Evolutionary conservation across 2,329 filamentous ascomycete genomes (phyloP).

Genomic region (Colletotrichum godetiae): DNA sequence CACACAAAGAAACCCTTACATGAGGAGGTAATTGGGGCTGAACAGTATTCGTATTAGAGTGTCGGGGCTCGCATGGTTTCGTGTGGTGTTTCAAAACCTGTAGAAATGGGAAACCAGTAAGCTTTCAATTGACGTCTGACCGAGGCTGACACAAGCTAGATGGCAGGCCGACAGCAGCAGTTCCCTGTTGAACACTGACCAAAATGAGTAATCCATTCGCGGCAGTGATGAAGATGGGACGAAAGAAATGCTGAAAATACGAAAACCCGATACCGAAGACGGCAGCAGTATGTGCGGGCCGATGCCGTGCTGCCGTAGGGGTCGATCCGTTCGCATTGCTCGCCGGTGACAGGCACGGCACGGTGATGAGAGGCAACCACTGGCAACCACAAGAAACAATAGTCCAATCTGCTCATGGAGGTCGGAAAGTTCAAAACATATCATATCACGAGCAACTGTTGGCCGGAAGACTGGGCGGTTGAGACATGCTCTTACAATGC

Average conservation of each 20-base stretch:
- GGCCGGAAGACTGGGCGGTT: not conserved
- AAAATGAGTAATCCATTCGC: not conserved
- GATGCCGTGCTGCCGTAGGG: not conserved
- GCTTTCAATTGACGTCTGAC: not conserved
- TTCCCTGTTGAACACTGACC: not conserved
- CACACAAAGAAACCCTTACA: not conserved
- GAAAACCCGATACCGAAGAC: not conserved
- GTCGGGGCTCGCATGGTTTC: slow-evolving; percentile 26
- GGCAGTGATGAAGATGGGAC: not conserved
- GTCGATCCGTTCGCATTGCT: not conserved
- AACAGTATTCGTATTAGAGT: slow-evolving; percentile 8
- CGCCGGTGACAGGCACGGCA: not conserved
- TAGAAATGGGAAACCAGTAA: not conserved
- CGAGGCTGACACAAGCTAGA: slow-evolving; percentile 10
- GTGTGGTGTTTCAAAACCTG: slow-evolving; percentile 14
- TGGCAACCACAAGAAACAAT: not conserved
- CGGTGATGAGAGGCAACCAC: not conserved
- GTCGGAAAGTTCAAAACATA: not conserved
- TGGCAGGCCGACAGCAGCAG: not conserved
- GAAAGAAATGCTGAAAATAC: not conserved
- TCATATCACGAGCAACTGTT: not conserved
- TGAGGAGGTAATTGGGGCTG: not conserved
- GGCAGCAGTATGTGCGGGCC: not conserved
- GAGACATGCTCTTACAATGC: not conserved
- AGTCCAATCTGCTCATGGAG: not conserved